phyloP scores from a whole-genome alignment of 1,139 yeast species.

The Hansenula sp. region DNA sequence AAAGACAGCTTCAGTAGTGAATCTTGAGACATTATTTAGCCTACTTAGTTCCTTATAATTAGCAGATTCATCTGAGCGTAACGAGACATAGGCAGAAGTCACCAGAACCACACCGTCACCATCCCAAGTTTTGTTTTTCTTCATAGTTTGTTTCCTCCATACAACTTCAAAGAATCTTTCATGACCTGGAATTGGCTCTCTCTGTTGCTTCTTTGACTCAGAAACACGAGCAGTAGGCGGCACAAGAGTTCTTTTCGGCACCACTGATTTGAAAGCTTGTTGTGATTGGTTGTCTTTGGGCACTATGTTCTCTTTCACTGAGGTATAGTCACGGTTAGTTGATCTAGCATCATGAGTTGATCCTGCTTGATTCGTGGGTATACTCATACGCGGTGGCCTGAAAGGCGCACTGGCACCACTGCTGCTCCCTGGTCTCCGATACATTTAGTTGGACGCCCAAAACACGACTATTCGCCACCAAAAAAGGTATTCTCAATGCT shows the following conservation, averaged over 20 bases:
- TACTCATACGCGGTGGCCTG: slow-evolving; percentile 20
- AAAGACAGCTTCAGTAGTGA: slow-evolving; percentile 38
- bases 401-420: slow-evolving; percentile 15
- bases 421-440: slow-evolving; percentile 12
- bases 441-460: slow-evolving; percentile 8
- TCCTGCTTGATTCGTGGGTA: no score
- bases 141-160: slow-evolving; percentile 58
- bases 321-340: background rate
- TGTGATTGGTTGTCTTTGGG: background rate
- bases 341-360: no score
- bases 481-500: no score
- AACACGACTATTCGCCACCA: background rate
- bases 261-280: background rate
- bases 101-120: slow-evolving; percentile 70
- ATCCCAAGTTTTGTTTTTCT: slow-evolving; percentile 92
- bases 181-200: background rate
- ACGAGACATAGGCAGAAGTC: slow-evolving; percentile 13
- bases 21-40: slow-evolving; percentile 17
- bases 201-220: background rate
- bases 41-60: slow-evolving; percentile 23
- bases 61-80: slow-evolving; percentile 27
- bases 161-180: slow-evolving; percentile 19
- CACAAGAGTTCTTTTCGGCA: background rate
- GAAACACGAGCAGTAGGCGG: background rate
- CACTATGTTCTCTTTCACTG: background rate